These are phyloP conservation scores for Aspergillus homomorphus DNA, from an alignment of 495 filamentous ascomycete species.

Conservation along the genomic window DNA sequence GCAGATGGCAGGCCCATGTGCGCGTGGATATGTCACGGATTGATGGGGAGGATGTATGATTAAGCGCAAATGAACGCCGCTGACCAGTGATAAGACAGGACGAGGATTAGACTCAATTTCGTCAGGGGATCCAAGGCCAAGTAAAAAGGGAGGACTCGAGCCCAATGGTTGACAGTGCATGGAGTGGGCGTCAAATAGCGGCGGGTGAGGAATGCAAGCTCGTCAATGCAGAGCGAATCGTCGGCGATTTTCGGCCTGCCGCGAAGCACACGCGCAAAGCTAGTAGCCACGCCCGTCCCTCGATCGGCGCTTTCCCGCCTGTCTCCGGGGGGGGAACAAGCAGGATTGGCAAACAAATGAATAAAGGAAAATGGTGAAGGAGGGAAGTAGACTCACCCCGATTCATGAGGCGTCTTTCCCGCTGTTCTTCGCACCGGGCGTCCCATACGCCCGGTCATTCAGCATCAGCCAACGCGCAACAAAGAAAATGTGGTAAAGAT, in stretches of 20 bases:
- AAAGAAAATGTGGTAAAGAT: background rate
- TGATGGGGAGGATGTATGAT: background rate
- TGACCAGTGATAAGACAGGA: constrained; percentile 1
- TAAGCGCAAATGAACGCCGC: background rate
- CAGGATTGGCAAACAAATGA: background rate
- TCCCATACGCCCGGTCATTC: background rate
- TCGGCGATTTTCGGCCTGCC: background rate
- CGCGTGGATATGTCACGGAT: background rate
- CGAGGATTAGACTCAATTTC: background rate
- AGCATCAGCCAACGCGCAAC: constrained; percentile 5
- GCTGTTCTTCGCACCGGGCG: background rate
- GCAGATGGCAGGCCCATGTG: constrained; percentile 21
- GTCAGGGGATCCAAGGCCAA: background rate
- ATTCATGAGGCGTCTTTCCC: background rate
- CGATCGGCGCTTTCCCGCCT: background rate
- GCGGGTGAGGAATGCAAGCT: background rate
- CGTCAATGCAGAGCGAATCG: background rate
- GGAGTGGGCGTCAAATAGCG: background rate
- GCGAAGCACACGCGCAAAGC: background rate
- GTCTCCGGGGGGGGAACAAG: background rate
- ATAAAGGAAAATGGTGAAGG: background rate
- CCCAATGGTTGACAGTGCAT: background rate
- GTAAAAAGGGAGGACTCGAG: background rate
- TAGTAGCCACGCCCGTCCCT: background rate
- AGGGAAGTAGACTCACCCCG: constrained; percentile 5